Evolutionary conservation across 208 protist genomes (phyloP), one percentile per base, ranked within the genome.

Genomic region (Borovskyia barvae): DNA sequence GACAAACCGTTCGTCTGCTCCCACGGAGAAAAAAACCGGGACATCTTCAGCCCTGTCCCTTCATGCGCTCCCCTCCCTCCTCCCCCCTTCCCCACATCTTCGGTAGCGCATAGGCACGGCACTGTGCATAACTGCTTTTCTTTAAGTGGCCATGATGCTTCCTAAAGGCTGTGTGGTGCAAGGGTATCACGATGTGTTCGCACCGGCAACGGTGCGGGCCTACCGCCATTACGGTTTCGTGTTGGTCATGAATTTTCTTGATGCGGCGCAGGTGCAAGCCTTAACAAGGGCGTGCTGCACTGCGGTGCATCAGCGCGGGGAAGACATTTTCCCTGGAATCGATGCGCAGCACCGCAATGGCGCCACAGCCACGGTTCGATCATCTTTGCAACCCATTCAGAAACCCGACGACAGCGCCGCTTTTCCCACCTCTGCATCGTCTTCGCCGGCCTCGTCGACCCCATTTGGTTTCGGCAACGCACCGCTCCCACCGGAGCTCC

Each of bases 151-250:
- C 33, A 14, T 8, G 33, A 14, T 8, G 47, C 17, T 71, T 9
- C 51, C 45, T 0, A 62, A 56, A n/a, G 32, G 43, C 1, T 72
- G 64, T 29, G 50, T 66, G 6, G 76, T 91, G 29, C 54, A 71
- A 35, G 73, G 73, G 19, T 71, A 56, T 36, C 29, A 60, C 4
- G 75, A 55, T 7, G 69, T 82, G 19, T 39, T 82, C 37, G 70
- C 73, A 1, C 67, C 80, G 22, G 69, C 41, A 6, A 70, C 70
- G 19, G 71, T 92, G 40, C 71, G 81, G 19, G 72, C 64, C 26
- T 92, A 86, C 54, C 75, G 85, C 20, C 76, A 87, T 37, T 55
- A 79, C 43, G 85, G 85, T 29, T 35, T 82, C 28, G 42, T 92
- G 28, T 33, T 90, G 8, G 78, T 77, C 9, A 53, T 82, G 14